Evolutionary conservation across 192 early-diverging fungal species (phyloP), one percentile per base, ranked within the genome.

Genomic region (Endogone sp.): DNA sequence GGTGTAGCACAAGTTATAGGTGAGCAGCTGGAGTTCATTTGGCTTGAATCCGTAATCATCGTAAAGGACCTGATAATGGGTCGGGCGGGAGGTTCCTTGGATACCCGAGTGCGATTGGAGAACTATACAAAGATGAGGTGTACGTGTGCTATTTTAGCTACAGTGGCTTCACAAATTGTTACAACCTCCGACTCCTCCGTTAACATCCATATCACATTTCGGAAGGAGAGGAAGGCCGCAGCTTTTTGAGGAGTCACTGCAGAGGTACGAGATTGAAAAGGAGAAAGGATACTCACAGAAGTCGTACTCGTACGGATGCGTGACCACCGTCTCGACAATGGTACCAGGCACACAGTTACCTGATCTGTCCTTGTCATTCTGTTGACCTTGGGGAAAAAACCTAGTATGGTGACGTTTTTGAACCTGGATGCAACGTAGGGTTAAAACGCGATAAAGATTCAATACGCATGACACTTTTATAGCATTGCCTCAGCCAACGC

Each of bases 81-180:
- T 93, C 0, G 95, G 93, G 27, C 93, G 88, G 32, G 93, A 94
- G 0, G 94, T 95, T 56, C 95, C 95, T 70, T 94, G 95, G 30
- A 95, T 82, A 24, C 94, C 94, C 0, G 90, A 87, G 67, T 97
- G 95, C 29, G 92, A 88, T 72, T 90, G 90, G 57, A 97, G 74
- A 64, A 89, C 79, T 80, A 54, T 11, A 25, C 25, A 57, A 49
- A 49, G 37, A 49, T 49, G 37, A 16, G 6, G 37, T 49, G 37
- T 16, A 49, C 37, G 16, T 1, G 16, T 49, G 16, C 16, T 16
- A 16, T 16, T 49, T 49, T 11, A 49, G 37, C 16, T 49, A 16
- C 37, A 49, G 37, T 49, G 37, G 37, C 37, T 16, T 49, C 37
- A 49, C 37, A 49, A 49, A 49, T 49, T 1, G 37, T 49, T 49